Evolutionary conservation across 306 rosid species (phyloP), one percentile per base, ranked within the genome.

Genomic region (Begonia masoniana): DNA sequence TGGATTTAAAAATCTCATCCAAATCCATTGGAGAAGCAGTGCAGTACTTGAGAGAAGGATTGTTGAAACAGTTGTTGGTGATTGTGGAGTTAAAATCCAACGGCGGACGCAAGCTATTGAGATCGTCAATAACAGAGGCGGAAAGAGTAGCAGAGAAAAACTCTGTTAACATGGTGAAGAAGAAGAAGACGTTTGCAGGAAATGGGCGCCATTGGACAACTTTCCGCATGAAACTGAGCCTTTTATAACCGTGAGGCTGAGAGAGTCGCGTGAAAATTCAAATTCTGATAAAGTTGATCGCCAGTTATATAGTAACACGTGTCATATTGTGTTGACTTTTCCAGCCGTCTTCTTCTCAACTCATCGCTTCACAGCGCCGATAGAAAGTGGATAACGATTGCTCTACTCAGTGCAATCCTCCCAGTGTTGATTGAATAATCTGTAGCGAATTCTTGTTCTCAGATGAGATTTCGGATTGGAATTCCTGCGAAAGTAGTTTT

Each of bases 1-100:
- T 76, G 47, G 52, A 74, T 52, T 76, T 81, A 80, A 84, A 84
- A 50, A 84, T 72, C 63, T 84, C 86, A 54, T 60, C 70, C 17
- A 81, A 60, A 66, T 76, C 62, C 69, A 60, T 64, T 4, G 80
- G 76, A 24, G 74, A 68, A 43, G 78, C 66, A 59, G 19, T 72
- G 75, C 84, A 85, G 75, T 81, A 81, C 53, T 89, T 76, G 47
- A 85, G 73, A 59, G 84, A 78, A 10, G 89, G 89, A 64, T 70
- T 76, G 2, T 66, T 69, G 57, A 64, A 56, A 62, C 87, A 85
- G 69, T 85, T 85, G 52, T 50, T 63, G 17, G 58, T 54, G 10
- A 81, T 76, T 19, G 87, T 85, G 15, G 82, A 23, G 80, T 81
- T 76, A 58, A 84, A 84, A 56, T 74, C 77, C 53, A 65, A 74